Conservation (phyloP, 345 rosid species). For the Lepidium africanum region DNA sequence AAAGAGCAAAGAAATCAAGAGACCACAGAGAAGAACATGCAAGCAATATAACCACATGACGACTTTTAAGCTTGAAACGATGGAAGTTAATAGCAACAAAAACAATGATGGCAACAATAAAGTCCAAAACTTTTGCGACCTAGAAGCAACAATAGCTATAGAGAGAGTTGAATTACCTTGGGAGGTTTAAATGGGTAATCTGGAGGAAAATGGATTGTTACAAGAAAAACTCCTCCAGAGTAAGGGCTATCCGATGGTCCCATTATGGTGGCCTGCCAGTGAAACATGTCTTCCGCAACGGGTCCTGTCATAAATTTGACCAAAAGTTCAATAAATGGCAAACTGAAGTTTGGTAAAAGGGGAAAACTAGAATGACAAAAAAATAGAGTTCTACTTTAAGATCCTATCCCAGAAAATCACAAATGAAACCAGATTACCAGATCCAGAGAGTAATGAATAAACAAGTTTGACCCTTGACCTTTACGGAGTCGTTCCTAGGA, state of each 20-base stretch:
- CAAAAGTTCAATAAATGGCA: neutral
- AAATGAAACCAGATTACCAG: neutral
- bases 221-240: constrained; percentile 68
- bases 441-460: neutral
- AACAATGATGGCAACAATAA: neutral
- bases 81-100: neutral
- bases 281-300: constrained; percentile 82
- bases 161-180: constrained; percentile 33
- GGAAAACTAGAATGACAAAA: neutral
- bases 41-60: neutral
- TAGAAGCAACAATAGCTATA: neutral
- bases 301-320: constrained; percentile 41
- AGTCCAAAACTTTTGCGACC: neutral
- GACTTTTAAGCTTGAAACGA: neutral
- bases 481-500: neutral
- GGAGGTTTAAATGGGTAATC: constrained; percentile 87
- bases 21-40: neutral
- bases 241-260: constrained; percentile 83
- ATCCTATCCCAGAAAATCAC: neutral
- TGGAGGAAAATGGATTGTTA: constrained; percentile 72
- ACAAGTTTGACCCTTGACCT: neutral
- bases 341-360: neutral
- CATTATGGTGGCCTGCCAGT: constrained; percentile 87
- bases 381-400: neutral
- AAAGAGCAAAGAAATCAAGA: neutral